A percentile compares a stretch with the other conserved stretches of the same genome.
phyloP scores from a whole-genome alignment of 2,329 filamentous ascomycete genomes.

The Paraphoma chrysanthemicola region DNA sequence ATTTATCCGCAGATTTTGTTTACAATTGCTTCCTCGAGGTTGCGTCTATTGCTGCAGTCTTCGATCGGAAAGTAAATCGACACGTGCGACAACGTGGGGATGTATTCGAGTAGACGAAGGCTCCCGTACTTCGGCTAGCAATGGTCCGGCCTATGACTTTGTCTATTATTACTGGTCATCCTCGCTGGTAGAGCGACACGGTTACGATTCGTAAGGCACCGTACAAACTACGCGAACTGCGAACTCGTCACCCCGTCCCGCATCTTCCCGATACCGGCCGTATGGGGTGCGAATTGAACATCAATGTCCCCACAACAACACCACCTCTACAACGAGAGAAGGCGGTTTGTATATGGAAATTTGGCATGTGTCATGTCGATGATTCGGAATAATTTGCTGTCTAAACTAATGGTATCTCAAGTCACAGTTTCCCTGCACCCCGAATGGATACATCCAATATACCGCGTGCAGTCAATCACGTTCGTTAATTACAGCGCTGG shows the following conservation, averaged over 20 bases:
- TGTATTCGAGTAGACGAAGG: no score
- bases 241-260: not conserved
- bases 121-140: no score
- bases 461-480: not conserved
- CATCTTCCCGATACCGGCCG: slow-evolving; percentile 6
- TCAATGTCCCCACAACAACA: no score
- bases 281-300: not conserved
- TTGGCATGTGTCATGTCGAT: not conserved
- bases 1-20: not conserved
- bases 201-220: no score
- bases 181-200: no score
- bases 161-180: no score
- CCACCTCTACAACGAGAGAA: no score
- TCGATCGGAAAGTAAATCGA: no score
- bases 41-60: not conserved
- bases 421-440: slow-evolving; percentile 17
- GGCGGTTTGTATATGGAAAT: no score
- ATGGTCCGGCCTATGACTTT: no score
- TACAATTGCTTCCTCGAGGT: not conserved
- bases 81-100: no score
- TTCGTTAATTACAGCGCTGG: slow-evolving; percentile 28
- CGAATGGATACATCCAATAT: slow-evolving; percentile 1
- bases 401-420: slow-evolving; percentile 21
- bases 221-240: no score
- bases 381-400: slow-evolving; percentile 10